Base-by-base conservation (phyloP, 768 basidiomycete genomes). In the Pleurotus cornucopiae region DNA sequence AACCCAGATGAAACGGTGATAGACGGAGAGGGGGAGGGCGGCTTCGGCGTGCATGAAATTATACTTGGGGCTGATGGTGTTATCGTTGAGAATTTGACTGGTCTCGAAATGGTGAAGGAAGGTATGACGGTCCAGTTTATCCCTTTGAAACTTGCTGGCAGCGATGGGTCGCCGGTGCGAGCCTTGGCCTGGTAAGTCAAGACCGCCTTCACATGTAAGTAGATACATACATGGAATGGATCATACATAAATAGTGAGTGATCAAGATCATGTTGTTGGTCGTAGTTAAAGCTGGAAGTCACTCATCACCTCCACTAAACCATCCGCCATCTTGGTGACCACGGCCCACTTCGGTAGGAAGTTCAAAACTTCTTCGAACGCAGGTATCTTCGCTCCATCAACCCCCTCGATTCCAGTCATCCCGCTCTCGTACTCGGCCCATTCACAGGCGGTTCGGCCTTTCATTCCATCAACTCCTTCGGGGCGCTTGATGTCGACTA, bases 151-250 rank as follows among this genome's bases (percentile, higher is more conserved):
- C 54, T 90, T n/a, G 70, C 69, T 4, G 78, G 75, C 1, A 75
- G 78, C 20, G 89, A 91, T 63, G 88, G 84, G 4, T 84, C 85
- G 12, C 88, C 88, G 1, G 72, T 88, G n/a, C 76, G 88, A 58
- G 89, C 86, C 3, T 83, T 83, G 58, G 88, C 83, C 6, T 83
- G 78, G 57, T 56, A 56, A 18, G 20, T 14, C 13, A 47, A 2
- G n/a, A 0, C 20, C 26, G 12, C 11, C 11, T 30, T 6, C 14
- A 37, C 45, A 55, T 43, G 53, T 21, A 6, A 6, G 12, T 13
- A 25, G 25, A 45, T 11, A 16, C 12, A 13, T 25, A 48, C 25
- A 26, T 9, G 9, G 44, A 13, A n/a, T 20, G 11, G 30, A 48
- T 20, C 23, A 48, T 26, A 48, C 30, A 48, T 20, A 48, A 20